Percentiles rank a stretch among this genome's conserved stretches.
These are phyloP conservation scores for Paralagenidium karlingii DNA, from an alignment of 352 stramenopile species.

Conservation along the genomic window DNA sequence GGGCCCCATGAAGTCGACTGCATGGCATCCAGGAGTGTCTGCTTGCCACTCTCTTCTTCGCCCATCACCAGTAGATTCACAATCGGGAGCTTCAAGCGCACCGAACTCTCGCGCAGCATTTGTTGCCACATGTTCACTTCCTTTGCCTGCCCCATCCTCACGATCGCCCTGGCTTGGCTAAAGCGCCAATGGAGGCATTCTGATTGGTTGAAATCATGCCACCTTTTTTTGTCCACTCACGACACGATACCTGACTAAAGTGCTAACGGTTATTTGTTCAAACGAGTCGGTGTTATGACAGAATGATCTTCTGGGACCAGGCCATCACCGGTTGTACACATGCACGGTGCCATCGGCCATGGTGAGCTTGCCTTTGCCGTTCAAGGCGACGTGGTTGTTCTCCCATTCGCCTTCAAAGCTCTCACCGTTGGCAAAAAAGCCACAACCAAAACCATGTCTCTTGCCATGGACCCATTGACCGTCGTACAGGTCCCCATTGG, in stretches of 20 bases:
- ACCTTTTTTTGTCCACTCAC: too few relatives aligned
- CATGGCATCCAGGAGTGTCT: conserved; percentile 23
- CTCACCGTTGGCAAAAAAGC: conserved; percentile 33
- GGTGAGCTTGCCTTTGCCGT: conserved; percentile 49
- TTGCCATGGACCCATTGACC: conserved; percentile 71
- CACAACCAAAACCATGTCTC: conserved; percentile 64
- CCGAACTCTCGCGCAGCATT: conserved; percentile 70
- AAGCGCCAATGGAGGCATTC: too few relatives aligned
- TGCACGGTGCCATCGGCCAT: conserved; percentile 62
- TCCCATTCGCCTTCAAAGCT: conserved; percentile 66
- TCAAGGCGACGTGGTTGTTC: conserved; percentile 68
- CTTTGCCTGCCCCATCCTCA: too few relatives aligned
- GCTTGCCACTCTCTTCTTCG: conserved; percentile 63
- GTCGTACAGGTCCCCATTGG: conserved; percentile 84
- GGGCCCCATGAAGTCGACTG: too few relatives aligned
- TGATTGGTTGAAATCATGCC: too few relatives aligned
- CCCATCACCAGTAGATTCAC: conserved; percentile 60
- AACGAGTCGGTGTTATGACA: too few relatives aligned
- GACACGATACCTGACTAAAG: too few relatives aligned
- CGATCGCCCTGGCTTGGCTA: too few relatives aligned
- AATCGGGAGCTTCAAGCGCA: conserved; percentile 52
- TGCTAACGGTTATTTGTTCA: too few relatives aligned
- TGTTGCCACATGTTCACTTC: conserved; percentile 65
- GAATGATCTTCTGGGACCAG: too few relatives aligned
- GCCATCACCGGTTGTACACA: too few relatives aligned